phyloP scores from a whole-genome alignment of 371 early-diverging fungal species.

The Smittium mucronatum region DNA sequence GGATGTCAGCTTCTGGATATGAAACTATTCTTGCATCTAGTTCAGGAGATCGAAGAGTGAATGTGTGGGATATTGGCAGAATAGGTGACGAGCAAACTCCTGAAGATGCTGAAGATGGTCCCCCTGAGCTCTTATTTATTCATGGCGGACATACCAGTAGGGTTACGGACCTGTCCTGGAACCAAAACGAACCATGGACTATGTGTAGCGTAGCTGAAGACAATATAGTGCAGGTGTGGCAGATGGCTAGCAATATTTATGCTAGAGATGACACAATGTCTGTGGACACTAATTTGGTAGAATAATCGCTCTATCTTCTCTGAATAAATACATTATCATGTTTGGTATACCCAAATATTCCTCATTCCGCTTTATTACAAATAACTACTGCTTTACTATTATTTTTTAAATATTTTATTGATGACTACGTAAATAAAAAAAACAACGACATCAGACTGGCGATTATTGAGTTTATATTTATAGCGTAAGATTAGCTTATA shows the following conservation, averaged over 20 bases:
- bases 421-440: too few species aligned
- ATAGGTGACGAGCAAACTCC: constrained; percentile 91
- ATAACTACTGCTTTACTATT: too few species aligned
- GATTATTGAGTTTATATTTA: too few species aligned
- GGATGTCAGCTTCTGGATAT: constrained; percentile 84
- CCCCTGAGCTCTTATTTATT: constrained; percentile 96
- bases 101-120: constrained; percentile 96
- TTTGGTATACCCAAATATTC: too few species aligned
- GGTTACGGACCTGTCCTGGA: constrained; percentile 95
- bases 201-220: constrained; percentile 91
- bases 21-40: constrained; percentile 89
- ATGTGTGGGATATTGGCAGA: constrained; percentile 90
- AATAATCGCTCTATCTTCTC: too few species aligned
- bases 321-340: too few species aligned
- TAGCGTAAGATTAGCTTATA: too few species aligned
- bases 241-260: constrained; percentile 64
- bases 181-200: constrained; percentile 89
- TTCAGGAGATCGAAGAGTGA: constrained; percentile 80
- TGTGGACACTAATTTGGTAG: not conserved
- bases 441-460: too few species aligned
- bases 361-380: too few species aligned
- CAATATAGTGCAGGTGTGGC: constrained; percentile 97
- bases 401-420: too few species aligned
- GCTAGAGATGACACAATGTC: not conserved
- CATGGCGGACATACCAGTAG: constrained; percentile 98